These are phyloP conservation scores for Penicillium corylophilum DNA, from an alignment of 2,329 filamentous ascomycete genomes.

Conservation along the genomic window DNA sequence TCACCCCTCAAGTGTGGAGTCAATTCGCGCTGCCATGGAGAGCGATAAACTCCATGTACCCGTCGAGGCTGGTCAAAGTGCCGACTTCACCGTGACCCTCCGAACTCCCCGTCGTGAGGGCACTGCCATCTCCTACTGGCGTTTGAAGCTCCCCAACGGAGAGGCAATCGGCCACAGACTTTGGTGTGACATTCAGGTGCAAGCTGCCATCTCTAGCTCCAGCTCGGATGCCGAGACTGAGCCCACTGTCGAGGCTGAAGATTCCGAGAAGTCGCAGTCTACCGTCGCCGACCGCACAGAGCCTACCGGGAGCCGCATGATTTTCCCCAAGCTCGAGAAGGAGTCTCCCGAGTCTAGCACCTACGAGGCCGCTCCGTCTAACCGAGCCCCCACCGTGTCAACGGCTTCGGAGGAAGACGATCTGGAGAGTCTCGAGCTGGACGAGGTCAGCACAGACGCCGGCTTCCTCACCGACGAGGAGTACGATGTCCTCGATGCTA, in stretches of 20 bases:
- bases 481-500: slow-evolving; percentile 94
- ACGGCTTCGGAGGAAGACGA: slow-evolving; percentile 55
- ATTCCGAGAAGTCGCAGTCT: slow-evolving; percentile 35
- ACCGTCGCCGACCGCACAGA: slow-evolving; percentile 36
- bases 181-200: slow-evolving; percentile 87
- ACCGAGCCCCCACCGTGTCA: slow-evolving; percentile 37
- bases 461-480: slow-evolving; percentile 96
- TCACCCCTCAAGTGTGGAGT: slow-evolving; percentile 73
- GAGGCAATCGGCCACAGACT: slow-evolving; percentile 86
- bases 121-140: slow-evolving; percentile 93
- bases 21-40: slow-evolving; percentile 76
- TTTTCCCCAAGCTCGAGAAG: slow-evolving; percentile 94
- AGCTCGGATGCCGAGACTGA: slow-evolving; percentile 5
- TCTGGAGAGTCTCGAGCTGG: slow-evolving; percentile 57
- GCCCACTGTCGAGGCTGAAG: slow-evolving; percentile 9
- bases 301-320: slow-evolving; percentile 68
- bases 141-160: slow-evolving; percentile 77
- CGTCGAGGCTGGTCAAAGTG: slow-evolving; percentile 71
- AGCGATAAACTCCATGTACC: slow-evolving; percentile 72
- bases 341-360: slow-evolving; percentile 82
- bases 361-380: slow-evolving; percentile 54
- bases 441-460: slow-evolving; percentile 53
- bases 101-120: slow-evolving; percentile 75
- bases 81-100: slow-evolving; percentile 79
- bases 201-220: slow-evolving; percentile 20